Evolutionary conservation across 2,329 filamentous ascomycete genomes (phyloP), one percentile per base, ranked within the genome.

Genomic region (Trichophaea hybrida): DNA sequence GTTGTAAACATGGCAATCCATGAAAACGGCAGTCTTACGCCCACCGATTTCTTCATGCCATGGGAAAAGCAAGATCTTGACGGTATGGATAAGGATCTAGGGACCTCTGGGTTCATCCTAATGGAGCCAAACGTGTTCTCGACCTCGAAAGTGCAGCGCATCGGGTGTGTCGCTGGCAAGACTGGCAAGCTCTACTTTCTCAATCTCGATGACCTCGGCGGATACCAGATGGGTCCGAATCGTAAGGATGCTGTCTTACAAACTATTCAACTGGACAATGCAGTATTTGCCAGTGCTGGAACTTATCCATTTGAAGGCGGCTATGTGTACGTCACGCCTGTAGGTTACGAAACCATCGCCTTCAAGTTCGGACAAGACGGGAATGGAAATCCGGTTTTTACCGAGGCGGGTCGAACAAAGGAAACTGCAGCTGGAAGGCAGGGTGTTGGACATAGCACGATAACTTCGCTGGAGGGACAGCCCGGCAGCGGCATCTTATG

Each of bases 331-430:
- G 74, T 76, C 66, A 75, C 73, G 59, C 72, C 80, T 4, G 79
- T 81, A 57, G 74, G 77, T 64, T 77, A 77, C 64, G 74, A 75
- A 12, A 78, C 78, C 0, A 74, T 78, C 54, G 77, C 80, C 15
- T 81, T 80, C 73, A 78, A 80, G 64, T 81, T 81, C 67, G 75
- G 75, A 1, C 80, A 77, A 67, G 71, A 73, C 61, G 70, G 71
- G 24, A 60, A 57, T 38, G 78, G 78, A 2, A 73, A 76, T 7
- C 76, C 79, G 0, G 73, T 74, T 1, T 81, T 82, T 55, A 75
- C 77, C 24, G 77, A 78, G 65, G 75, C 80, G 0, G 76, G 76
- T 3, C 74, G 77, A 57, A 77, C 74, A 2, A 73, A 74, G 0
- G 73, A 75, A 24, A 72, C 68, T 46, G 80, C 79, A 54, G 77